Evolutionary conservation across 2,329 filamentous ascomycete genomes (phyloP).

Genomic region (Malbranchea zuffiana): DNA sequence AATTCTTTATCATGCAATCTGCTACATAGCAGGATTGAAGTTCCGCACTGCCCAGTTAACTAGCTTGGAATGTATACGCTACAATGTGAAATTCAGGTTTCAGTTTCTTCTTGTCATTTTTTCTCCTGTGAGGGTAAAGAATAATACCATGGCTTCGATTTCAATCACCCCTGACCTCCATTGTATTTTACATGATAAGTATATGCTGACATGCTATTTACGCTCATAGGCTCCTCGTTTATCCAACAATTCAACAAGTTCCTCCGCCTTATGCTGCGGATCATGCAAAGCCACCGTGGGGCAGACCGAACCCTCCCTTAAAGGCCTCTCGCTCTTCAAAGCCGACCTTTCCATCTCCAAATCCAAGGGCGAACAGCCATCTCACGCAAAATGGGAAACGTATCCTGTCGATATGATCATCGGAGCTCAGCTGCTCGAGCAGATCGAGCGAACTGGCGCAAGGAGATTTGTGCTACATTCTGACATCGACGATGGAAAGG

Average conservation of each 20-base stretch:
- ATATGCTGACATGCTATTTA: not conserved
- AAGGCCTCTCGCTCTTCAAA: slow-evolving; percentile 38
- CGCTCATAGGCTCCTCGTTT: not conserved
- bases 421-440: slow-evolving; percentile 45
- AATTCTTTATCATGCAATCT: too few species aligned
- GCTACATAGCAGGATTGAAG: too few species aligned
- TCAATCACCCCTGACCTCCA: too few species aligned
- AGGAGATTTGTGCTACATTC: slow-evolving; percentile 45
- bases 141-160: too few species aligned
- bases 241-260: not conserved
- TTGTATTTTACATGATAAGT: not conserved
- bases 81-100: too few species aligned
- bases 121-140: too few species aligned
- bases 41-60: too few species aligned
- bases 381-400: slow-evolving; percentile 23
- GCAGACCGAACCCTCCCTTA: slow-evolving; percentile 28
- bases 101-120: too few species aligned
- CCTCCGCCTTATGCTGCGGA: slow-evolving; percentile 19
- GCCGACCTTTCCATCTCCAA: slow-evolving; percentile 31
- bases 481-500: slow-evolving; percentile 14
- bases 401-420: slow-evolving; percentile 33
- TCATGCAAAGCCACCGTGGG: slow-evolving; percentile 25
- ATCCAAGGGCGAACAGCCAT: slow-evolving; percentile 1
- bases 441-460: slow-evolving; percentile 46
- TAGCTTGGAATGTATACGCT: too few species aligned